Conservation (phyloP, 148 eudicot genomes). For the Vaccinium corymbosum region DNA sequence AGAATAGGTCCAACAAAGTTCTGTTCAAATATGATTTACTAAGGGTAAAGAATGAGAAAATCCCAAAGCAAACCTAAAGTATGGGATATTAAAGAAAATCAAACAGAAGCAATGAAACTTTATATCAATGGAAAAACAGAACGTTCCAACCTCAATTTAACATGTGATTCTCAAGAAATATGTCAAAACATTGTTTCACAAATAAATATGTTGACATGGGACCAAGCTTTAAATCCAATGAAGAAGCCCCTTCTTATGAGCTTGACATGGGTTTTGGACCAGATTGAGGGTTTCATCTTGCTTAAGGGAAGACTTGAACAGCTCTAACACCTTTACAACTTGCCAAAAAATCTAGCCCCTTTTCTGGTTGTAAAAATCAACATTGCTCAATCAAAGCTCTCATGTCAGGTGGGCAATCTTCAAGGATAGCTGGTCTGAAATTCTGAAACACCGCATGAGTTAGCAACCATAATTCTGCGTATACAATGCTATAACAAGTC, state of each 20-base stretch:
- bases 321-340: conserved; percentile 72
- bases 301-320: conserved; percentile 57
- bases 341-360: conserved; percentile 91
- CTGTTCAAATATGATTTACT: neutral
- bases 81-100: neutral
- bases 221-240: conserved; percentile 75
- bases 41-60: neutral
- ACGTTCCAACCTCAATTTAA: neutral
- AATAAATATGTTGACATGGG: conserved; percentile 9
- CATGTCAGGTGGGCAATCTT: conserved; percentile 68
- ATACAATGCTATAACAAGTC: neutral
- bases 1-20: neutral
- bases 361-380: conserved; percentile 75
- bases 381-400: conserved; percentile 79
- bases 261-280: conserved; percentile 49
- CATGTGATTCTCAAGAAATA: neutral
- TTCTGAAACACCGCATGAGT: conserved; percentile 49
- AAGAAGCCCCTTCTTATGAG: conserved; percentile 63
- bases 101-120: neutral
- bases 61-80: neutral
- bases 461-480: conserved; percentile 14
- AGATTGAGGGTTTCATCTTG: conserved; percentile 55
- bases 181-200: neutral
- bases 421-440: conserved; percentile 67
- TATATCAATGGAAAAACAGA: neutral